These are phyloP conservation scores for Telfairia occidentalis DNA, from an alignment of 331 rosid species.

Conservation along the genomic window DNA sequence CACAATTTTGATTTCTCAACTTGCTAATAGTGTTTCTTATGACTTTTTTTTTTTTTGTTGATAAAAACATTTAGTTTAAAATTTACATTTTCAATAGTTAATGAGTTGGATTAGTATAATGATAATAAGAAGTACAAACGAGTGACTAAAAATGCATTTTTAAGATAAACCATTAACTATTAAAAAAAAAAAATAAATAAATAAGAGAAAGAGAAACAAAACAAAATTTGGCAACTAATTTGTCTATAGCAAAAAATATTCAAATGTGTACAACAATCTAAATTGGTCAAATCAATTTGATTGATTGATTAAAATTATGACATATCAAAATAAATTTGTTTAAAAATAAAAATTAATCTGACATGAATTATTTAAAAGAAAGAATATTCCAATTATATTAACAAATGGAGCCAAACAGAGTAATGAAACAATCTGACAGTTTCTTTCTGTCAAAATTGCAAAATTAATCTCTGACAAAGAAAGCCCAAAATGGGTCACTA, in stretches of 20 bases:
- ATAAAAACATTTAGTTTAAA: too few species aligned
- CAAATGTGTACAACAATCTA: background rate
- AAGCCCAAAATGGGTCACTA: slow-evolving; percentile 4
- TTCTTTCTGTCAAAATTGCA: slow-evolving; percentile 1
- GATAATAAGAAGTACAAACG: too few species aligned
- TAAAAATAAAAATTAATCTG: background rate
- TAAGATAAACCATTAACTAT: too few species aligned
- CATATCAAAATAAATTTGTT: background rate
- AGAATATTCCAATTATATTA: background rate
- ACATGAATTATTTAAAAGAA: background rate
- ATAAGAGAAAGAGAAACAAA: background rate
- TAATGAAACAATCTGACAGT: background rate
- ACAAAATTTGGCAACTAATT: background rate
- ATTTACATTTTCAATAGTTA: too few species aligned
- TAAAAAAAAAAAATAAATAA: too few species aligned
- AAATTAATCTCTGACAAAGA: slow-evolving; percentile 16
- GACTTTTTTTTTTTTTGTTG: too few species aligned
- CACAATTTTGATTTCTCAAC: background rate
- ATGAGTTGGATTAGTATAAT: too few species aligned
- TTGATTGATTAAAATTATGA: background rate
- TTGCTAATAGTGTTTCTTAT: background rate
- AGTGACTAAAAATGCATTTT: too few species aligned
- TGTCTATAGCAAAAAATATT: background rate
- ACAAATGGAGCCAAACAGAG: slow-evolving; percentile 4
- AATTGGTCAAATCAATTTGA: background rate